Evolutionary conservation across 305 asterid genomes (phyloP).

Genomic region (Fraxinus velutina): DNA sequence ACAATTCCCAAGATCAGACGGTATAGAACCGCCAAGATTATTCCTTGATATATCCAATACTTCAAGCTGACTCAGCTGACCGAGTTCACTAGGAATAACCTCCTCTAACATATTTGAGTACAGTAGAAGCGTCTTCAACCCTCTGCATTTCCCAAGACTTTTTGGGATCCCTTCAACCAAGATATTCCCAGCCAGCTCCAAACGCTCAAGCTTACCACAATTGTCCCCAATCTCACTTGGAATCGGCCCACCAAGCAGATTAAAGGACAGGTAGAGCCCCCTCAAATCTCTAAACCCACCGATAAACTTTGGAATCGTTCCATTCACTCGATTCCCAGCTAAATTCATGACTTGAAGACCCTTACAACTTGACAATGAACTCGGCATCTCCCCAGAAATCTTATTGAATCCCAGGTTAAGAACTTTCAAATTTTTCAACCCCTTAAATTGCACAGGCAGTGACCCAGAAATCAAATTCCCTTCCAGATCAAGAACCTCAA

Average conservation of each 20-base stretch:
- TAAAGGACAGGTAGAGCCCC: background rate
- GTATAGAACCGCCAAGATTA: background rate
- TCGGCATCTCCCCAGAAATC: conserved; percentile 53
- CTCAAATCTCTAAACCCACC: background rate
- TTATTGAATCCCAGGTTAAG: conserved; percentile 70
- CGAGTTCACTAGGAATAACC: background rate
- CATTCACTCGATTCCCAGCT: background rate
- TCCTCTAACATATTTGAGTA: background rate
- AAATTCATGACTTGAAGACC: conserved; percentile 37
- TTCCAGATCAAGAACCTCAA: conserved; percentile 85
- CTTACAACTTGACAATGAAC: conserved; percentile 45
- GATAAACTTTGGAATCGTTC: background rate
- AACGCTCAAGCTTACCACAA: background rate
- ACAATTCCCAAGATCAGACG: background rate
- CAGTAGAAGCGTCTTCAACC: background rate
- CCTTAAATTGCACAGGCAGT: conserved; percentile 47
- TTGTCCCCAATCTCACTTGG: background rate
- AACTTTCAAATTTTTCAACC: conserved; percentile 60
- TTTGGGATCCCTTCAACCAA: background rate
- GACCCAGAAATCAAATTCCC: conserved; percentile 60
- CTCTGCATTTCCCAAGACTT: background rate
- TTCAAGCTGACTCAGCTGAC: background rate
- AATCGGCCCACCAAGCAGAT: background rate
- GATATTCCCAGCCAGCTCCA: background rate
- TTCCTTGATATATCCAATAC: background rate